Conservation (phyloP, 2,329 filamentous ascomycete genomes). For the Coniella vitis region DNA sequence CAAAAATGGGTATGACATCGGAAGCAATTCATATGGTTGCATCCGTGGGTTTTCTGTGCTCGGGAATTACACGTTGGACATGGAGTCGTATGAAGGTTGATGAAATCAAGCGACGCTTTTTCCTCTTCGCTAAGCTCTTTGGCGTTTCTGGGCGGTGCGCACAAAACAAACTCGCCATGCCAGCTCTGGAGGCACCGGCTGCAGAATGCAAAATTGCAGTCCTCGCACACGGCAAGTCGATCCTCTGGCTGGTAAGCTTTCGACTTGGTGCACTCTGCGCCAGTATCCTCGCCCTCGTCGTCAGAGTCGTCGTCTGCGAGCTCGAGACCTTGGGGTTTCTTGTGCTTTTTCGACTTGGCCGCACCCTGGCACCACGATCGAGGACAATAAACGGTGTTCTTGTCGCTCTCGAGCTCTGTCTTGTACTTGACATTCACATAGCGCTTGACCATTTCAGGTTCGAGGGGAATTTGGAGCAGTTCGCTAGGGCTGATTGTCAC, state of each 20-base stretch:
- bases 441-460: conserved; percentile 67
- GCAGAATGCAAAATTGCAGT: conserved; percentile 88
- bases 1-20: conserved; percentile 90
- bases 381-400: conserved; percentile 87
- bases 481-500: conserved; percentile 74
- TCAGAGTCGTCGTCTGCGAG: conserved; percentile 49
- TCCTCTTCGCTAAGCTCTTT: conserved; percentile 77
- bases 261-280: conserved; percentile 22
- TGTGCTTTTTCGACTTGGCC: conserved; percentile 67
- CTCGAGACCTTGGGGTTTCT: conserved; percentile 61
- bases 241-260: conserved; percentile 47
- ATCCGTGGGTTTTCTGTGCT: conserved; percentile 85
- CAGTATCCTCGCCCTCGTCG: conserved; percentile 36
- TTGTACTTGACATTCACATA: conserved; percentile 91
- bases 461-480: conserved; percentile 68
- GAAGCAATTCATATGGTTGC: conserved; percentile 89
- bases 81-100: conserved; percentile 72
- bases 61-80: conserved; percentile 85
- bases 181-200: conserved; percentile 63
- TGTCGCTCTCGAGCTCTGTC: conserved; percentile 84
- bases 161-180: conserved; percentile 80
- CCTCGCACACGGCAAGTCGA: conserved; percentile 76
- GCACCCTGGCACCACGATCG: conserved; percentile 88
- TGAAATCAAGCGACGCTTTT: conserved; percentile 77
- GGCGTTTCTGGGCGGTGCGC: conserved; percentile 57